A percentile compares a stretch with the other conserved stretches of the same genome.
These are phyloP conservation scores for Tuber microsphaerosporum DNA, from an alignment of 495 filamentous ascomycete species.

Conservation along the genomic window DNA sequence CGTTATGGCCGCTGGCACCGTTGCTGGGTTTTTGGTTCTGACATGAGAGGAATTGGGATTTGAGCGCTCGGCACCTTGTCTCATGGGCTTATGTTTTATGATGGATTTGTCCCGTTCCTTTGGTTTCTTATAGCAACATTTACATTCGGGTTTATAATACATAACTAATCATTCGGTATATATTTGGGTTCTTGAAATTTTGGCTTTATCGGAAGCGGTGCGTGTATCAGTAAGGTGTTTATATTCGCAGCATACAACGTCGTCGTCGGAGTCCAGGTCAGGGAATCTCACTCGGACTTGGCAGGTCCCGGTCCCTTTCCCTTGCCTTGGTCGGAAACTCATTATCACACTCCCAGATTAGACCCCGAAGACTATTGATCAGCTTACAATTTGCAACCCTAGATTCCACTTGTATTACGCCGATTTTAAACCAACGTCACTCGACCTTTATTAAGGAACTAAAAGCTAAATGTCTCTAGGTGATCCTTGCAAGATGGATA, in stretches of 20 bases:
- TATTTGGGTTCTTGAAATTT: too few relatives aligned
- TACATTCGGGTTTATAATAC: too few relatives aligned
- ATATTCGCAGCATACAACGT: neutral
- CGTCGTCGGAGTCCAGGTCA: neutral
- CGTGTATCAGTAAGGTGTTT: neutral
- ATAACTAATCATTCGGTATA: too few relatives aligned
- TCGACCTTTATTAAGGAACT: neutral
- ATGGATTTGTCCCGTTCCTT: too few relatives aligned
- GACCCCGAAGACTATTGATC: neutral
- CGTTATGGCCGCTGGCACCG: too few relatives aligned
- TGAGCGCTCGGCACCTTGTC: too few relatives aligned
- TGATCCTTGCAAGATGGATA: neutral
- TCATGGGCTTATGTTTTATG: too few relatives aligned
- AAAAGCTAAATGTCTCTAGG: neutral
- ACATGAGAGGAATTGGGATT: too few relatives aligned
- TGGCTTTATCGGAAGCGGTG: too few relatives aligned
- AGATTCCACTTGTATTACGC: neutral
- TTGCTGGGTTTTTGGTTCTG: too few relatives aligned
- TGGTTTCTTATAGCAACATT: too few relatives aligned
- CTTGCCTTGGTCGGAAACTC: neutral
- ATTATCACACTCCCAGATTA: neutral
- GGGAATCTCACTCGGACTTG: slow-evolving; percentile 1
- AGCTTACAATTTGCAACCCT: neutral
- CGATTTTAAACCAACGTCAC: neutral
- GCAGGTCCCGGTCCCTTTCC: neutral